These are phyloP conservation scores for Beta corolliflora DNA, from an alignment of 179 eudicot genomes.

Conservation along the genomic window DNA sequence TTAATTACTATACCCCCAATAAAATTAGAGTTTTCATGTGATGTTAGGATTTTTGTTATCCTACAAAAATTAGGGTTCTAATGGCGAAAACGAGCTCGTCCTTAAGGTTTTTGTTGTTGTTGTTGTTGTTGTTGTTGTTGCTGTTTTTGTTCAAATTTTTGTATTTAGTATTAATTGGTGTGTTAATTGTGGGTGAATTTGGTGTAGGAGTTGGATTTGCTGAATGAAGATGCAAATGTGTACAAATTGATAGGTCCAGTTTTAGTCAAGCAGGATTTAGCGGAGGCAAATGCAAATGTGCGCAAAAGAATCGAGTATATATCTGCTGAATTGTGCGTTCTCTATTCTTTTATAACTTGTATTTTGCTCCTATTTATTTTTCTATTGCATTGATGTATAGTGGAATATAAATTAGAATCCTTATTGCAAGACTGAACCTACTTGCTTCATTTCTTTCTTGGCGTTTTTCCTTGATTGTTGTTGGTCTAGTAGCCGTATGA, in stretches of 20 bases:
- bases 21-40: no score
- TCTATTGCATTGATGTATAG: neutral
- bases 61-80: no score
- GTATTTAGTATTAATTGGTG: neutral
- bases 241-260: constrained; percentile 97
- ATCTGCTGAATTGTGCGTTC: constrained; percentile 88
- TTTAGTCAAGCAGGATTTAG: constrained; percentile 95
- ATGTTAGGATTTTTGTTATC: no score
- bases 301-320: constrained; percentile 91
- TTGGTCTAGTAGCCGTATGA: neutral
- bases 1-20: no score
- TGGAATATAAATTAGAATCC: neutral
- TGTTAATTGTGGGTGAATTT: neutral
- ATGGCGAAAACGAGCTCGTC: constrained; percentile 98
- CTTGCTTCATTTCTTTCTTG: neutral
- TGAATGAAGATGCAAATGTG: constrained; percentile 92
- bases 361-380: neutral
- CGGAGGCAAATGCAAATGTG: constrained; percentile 96
- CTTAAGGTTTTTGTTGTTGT: constrained; percentile 73
- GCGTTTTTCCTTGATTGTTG: neutral
- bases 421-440: neutral
- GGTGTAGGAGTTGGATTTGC: constrained; percentile 82
- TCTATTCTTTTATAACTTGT: neutral
- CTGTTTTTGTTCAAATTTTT: neutral
- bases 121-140: neutral